Evolutionary conservation across 2,329 filamentous ascomycete species (phyloP), one percentile per base, ranked within the genome.

Genomic region (Cercospora sp.): DNA sequence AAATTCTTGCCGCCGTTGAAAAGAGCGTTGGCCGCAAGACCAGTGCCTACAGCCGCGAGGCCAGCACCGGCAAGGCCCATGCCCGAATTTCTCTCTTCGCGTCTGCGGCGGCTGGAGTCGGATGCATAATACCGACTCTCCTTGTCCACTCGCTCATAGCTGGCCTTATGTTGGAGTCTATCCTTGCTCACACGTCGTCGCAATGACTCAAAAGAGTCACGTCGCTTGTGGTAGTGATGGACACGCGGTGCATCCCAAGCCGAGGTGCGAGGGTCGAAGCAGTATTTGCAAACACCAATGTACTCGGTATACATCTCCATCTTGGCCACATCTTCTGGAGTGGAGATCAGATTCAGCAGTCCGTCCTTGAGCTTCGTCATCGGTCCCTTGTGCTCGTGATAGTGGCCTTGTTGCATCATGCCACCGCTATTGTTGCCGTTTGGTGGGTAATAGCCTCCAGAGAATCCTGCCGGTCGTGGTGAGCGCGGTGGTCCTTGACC

Each of bases 301-400:
- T 86, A 85, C 77, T 90, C 87, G 1, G 87, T 89, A 73, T 90
- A 90, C 74, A 89, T 87, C 76, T 90, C 88, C 80, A 88, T 90
- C 75, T 85, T 85, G 18, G 83, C 84, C 0, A 90, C 87, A n/a
- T 87, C 88, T 69, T 90, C 87, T 1, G 87, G 75, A 36, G 69
- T 72, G 4, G 74, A 74, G 13, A 78, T 74, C 16, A 78, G 60
- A 28, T 77, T 76, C 64, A 78, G 67, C 36, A 83, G 69, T 87
- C 88, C 74, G 83, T 87, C 85, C 85, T 89, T 81, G 84, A 90
- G 73, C 87, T 85, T 45, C 42, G 81, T 81, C 1, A 90, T 80
- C 0, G 88, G 85, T 0, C 87, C 87, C 55, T 81, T 82, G 66
- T 86, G 86, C 63, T 84, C 83, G 71, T 86, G 85, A n/a, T 63